Conservation (phyloP, 805 yeast species). For the Spathaspora passalidarum region DNA sequence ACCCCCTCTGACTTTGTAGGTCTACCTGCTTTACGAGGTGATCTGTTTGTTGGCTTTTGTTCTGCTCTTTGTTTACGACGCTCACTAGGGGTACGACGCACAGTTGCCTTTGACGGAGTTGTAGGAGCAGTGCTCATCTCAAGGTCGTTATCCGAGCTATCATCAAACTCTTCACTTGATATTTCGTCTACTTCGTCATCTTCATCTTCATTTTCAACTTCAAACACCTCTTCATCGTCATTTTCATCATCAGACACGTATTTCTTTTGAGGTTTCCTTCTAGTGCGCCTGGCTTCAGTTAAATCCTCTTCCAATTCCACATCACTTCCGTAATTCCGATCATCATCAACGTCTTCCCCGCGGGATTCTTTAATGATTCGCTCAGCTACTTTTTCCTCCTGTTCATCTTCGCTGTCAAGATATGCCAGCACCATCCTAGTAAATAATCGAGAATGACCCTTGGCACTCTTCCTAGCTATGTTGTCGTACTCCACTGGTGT, state of each 20-base stretch:
- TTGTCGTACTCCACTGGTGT: conserved; percentile 35
- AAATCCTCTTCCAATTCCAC: conserved; percentile 15
- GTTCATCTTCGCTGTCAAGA: conserved; percentile 28
- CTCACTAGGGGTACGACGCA: background rate
- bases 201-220: too few species aligned
- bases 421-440: conserved; percentile 12
- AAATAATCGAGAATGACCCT: conserved; percentile 18
- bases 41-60: conserved; percentile 2
- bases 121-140: background rate
- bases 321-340: conserved; percentile 11
- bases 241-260: background rate
- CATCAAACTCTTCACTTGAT: background rate
- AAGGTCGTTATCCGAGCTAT: conserved; percentile 5
- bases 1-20: conserved; percentile 25
- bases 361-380: conserved; percentile 24
- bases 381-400: conserved; percentile 47
- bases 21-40: conserved; percentile 15
- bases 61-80: conserved; percentile 2
- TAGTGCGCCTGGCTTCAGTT: conserved; percentile 5
- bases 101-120: background rate
- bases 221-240: background rate
- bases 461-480: conserved; percentile 51
- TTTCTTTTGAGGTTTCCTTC: background rate
- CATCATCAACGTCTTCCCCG: conserved; percentile 7
- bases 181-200: too few species aligned